A percentile compares a stretch with the other conserved stretches of the same genome.
These are phyloP conservation scores for Cicer yamashitae DNA, from an alignment of 306 rosid species.

Conservation along the genomic window DNA sequence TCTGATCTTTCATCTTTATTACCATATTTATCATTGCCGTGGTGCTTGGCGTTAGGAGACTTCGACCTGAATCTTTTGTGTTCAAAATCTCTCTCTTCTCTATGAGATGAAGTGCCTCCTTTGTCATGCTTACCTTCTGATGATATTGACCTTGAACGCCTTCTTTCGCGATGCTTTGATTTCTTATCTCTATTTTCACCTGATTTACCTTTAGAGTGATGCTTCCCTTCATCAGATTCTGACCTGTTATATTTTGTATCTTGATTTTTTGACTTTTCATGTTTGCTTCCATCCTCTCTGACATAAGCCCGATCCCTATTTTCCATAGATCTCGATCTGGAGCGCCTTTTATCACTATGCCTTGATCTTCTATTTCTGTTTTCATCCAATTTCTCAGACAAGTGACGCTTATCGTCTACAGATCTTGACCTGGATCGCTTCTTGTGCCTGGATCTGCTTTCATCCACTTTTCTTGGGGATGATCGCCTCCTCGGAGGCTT, in stretches of 20 bases:
- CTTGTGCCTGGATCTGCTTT: constrained; percentile 65
- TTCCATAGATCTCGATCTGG: constrained; percentile 84
- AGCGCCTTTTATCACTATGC: constrained; percentile 66
- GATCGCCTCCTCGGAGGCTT: constrained; percentile 60
- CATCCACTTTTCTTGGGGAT: constrained; percentile 70
- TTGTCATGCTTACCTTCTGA: constrained; percentile 58
- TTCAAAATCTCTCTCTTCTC: constrained; percentile 51
- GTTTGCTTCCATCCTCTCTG: constrained; percentile 54
- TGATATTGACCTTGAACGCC: constrained; percentile 78
- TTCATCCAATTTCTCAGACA: constrained; percentile 54
- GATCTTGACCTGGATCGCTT: constrained; percentile 84
- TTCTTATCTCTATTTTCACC: constrained; percentile 62
- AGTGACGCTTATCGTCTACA: constrained; percentile 59
- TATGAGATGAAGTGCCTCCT: constrained; percentile 54
- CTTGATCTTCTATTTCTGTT: constrained; percentile 56
- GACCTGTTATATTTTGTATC: constrained; percentile 66
- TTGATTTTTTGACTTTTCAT: constrained; percentile 58
- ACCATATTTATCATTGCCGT: constrained; percentile 53
- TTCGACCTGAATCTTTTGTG: constrained; percentile 60
- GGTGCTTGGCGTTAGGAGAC: constrained; percentile 61
- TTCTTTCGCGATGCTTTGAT: constrained; percentile 73
- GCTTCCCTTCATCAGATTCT: constrained; percentile 64
- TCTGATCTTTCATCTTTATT: constrained; percentile 59
- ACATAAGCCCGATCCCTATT: constrained; percentile 52
- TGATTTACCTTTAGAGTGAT: constrained; percentile 57